phyloP scores from a whole-genome alignment of 768 basidiomycete genomes.

The Imleria badia region DNA sequence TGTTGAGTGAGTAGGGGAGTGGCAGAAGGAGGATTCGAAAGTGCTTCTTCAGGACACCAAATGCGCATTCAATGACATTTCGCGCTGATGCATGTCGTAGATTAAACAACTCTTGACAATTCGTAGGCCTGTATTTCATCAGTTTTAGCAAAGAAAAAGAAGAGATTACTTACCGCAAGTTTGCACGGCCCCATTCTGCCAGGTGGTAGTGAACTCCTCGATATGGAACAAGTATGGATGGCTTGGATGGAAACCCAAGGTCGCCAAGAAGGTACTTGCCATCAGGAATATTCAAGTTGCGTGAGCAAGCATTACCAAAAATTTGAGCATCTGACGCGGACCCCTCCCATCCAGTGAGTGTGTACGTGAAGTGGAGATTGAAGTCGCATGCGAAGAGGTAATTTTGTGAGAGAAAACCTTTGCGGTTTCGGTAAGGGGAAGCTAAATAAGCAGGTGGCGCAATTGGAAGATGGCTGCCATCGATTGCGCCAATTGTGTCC shows the following conservation, averaged over 20 bases:
- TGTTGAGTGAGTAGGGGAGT: not conserved
- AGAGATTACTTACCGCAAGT: not conserved
- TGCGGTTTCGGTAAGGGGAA: conserved; percentile 13
- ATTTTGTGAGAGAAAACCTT: conserved; percentile 38
- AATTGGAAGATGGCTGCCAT: not conserved
- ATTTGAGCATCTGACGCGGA: conserved; percentile 32
- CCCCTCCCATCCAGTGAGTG: conserved; percentile 43
- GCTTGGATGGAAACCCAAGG: not conserved
- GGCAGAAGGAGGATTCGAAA: not conserved
- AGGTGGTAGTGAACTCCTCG: conserved; percentile 41
- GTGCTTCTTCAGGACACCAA: conserved; percentile 12
- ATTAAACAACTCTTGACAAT: conserved; percentile 25
- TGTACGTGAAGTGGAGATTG: conserved; percentile 36
- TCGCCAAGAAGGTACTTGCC: conserved; percentile 33
- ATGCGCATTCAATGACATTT: not conserved
- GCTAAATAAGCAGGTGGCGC: not conserved
- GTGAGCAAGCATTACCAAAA: conserved; percentile 17
- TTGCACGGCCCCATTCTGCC: conserved; percentile 28
- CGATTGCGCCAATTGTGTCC: not conserved
- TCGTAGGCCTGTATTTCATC: conserved; percentile 13
- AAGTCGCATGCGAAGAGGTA: conserved; percentile 36
- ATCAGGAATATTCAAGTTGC: conserved; percentile 31
- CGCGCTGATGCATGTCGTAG: conserved; percentile 18
- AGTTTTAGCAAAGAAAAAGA: too few relatives aligned
- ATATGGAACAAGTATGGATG: conserved; percentile 34